Evolutionary conservation across 2,329 filamentous ascomycete genomes (phyloP).

Genomic region (Colletotrichum sp.): DNA sequence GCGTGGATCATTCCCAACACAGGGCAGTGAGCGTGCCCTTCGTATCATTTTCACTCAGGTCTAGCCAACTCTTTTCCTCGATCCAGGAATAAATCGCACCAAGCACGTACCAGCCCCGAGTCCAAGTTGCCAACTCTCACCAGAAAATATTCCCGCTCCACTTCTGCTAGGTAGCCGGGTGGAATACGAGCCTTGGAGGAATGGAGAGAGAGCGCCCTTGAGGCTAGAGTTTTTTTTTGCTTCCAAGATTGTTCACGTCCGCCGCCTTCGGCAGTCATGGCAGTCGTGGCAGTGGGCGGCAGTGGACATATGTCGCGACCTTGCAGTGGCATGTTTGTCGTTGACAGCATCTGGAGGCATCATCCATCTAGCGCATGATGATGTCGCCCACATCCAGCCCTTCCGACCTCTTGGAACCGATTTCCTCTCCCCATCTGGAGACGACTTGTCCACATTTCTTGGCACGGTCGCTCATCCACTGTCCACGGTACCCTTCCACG

Average conservation of each 20-base stretch:
- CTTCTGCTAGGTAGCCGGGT: neutral
- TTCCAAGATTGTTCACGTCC: neutral
- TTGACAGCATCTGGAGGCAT: constrained; percentile 13
- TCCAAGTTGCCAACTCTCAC: neutral
- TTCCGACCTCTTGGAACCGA: constrained; percentile 6
- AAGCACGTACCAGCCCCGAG: neutral
- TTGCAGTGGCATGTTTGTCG: constrained; percentile 2
- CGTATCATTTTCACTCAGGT: neutral
- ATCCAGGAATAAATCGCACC: constrained; percentile 15
- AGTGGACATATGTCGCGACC: neutral
- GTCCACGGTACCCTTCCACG: neutral
- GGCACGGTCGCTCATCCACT: neutral
- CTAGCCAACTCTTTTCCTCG: neutral
- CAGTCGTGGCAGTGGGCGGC: neutral
- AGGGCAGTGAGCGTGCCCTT: neutral
- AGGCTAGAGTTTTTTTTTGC: neutral
- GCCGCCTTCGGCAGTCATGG: neutral
- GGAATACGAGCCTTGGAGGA: constrained; percentile 14
- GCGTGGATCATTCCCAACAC: constrained; percentile 7
- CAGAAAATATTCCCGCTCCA: neutral
- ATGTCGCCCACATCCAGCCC: neutral
- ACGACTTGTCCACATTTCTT: neutral
- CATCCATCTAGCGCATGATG: constrained; percentile 6
- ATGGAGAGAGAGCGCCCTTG: neutral
- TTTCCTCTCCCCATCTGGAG: neutral